Evolutionary conservation across 2,329 filamentous ascomycete genomes (phyloP).

Genomic region (Eutypa lata): DNA sequence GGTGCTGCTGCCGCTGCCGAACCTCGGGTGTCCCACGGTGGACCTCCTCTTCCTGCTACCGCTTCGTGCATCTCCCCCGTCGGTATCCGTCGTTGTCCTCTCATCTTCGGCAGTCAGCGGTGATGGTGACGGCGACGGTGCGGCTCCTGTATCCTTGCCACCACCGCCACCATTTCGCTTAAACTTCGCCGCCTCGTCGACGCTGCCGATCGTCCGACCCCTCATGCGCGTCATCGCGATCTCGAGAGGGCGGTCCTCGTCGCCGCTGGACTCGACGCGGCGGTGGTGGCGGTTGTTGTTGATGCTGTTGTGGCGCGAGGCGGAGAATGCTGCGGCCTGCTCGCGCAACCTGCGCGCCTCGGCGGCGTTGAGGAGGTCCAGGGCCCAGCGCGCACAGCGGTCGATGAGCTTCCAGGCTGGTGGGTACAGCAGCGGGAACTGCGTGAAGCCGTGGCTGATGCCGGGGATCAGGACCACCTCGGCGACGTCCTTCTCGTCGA

Average conservation of each 20-base stretch:
- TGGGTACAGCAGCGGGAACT: slow-evolving; percentile 84
- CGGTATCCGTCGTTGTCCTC: slow-evolving; percentile 10
- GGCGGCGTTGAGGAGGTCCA: slow-evolving; percentile 64
- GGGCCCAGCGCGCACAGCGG: slow-evolving; percentile 76
- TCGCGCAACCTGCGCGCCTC: slow-evolving; percentile 33
- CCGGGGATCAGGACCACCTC: slow-evolving; percentile 85
- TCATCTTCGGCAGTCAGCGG: slow-evolving; percentile 21
- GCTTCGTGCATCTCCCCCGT: slow-evolving; percentile 15
- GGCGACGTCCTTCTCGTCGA: slow-evolving; percentile 70
- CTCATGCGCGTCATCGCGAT: slow-evolving; percentile 63
- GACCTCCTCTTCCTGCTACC: slow-evolving; percentile 21
- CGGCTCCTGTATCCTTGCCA: background rate
- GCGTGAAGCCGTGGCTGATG: slow-evolving; percentile 89
- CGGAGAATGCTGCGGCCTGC: background rate
- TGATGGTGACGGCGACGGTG: background rate
- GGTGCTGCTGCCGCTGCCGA: slow-evolving; percentile 20
- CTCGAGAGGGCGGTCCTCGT: slow-evolving; percentile 79
- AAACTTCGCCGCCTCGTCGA: slow-evolving; percentile 4
- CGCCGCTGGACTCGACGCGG: slow-evolving; percentile 63
- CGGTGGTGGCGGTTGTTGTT: slow-evolving; percentile 44
- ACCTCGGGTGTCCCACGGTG: slow-evolving; percentile 20
- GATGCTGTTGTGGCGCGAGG: too few relatives aligned
- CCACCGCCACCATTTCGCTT: background rate
- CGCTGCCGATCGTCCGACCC: slow-evolving; percentile 29
- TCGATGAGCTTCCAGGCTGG: slow-evolving; percentile 87